Evolutionary conservation across 1,284 basidiomycete species (phyloP), one percentile per base, ranked within the genome.

Genomic region (Mixia osmundae): DNA sequence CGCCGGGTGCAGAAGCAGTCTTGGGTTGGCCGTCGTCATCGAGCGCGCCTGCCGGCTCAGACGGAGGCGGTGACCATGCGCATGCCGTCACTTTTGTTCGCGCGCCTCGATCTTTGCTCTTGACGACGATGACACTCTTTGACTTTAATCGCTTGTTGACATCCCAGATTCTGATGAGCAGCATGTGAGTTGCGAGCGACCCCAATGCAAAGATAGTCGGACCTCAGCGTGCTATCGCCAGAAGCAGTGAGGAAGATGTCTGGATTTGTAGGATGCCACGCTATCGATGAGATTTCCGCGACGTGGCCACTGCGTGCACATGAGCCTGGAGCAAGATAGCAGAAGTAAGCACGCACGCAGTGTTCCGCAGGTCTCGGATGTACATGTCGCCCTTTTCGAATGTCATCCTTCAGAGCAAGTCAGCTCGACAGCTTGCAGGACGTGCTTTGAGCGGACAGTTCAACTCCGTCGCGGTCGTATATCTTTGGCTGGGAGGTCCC

Each of bases 281-380:
- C 64, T 43, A 85, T 82, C n/a, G 71, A 66, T 18, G 77, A 77
- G 45, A 97, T 55, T 54, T 91, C 85, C 26, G 76, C 74, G 33
- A 94, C 85, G 57, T 99, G 91, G 2, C 91, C 91, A 31, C 83
- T 91, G 50, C 24, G 36, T 12, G 27, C 19, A n/a, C 6, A 20
- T 25, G 1, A 18, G 35, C 9, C 16, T 10, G 19, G 23, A 24
- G 11, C 7, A 11, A 25, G 14, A 36, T 11, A 4, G 29, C 16
- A 14, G 18, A 15, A 14, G 9, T 1, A 15, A 30, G 20, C 12
- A 61, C 71, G 47, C 48, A 83, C 82, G 69, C 66, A 40, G 91
- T 97, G 52, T 94, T 75, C 56, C 83, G 82, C 80, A 97, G 91
- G 58, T 99, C 91, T 37, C 91, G 72, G 49, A 99, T 77, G 54